A percentile compares a stretch with the other conserved stretches of the same genome.
phyloP scores from a whole-genome alignment of 2,329 filamentous ascomycete species.

The Pseudogymnoascus sp. region DNA sequence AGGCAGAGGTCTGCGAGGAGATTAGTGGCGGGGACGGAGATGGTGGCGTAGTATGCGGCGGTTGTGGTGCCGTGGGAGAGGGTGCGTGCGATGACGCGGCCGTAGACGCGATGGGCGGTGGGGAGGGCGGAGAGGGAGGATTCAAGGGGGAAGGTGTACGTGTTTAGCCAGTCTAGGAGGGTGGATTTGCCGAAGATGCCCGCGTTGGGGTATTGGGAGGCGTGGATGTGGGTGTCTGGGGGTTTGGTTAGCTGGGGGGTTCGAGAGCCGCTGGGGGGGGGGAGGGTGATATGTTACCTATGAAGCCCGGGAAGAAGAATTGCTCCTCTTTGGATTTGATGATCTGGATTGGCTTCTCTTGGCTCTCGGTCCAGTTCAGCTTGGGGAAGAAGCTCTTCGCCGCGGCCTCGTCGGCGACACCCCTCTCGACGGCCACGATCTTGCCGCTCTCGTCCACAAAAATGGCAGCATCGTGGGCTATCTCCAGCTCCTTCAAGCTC shows the following conservation, averaged over 20 bases:
- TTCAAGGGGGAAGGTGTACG: conserved; percentile 92
- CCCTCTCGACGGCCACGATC: conserved; percentile 31
- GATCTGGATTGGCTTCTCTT: neutral
- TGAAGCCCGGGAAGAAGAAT: conserved; percentile 80
- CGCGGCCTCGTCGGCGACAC: conserved; percentile 25
- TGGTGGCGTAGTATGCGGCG: conserved; percentile 89
- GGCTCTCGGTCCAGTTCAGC: conserved; percentile 22
- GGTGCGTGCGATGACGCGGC: conserved; percentile 67
- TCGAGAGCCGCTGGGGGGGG: neutral
- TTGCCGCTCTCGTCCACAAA: conserved; percentile 43
- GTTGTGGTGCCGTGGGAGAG: conserved; percentile 88
- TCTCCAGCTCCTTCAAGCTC: conserved; percentile 39
- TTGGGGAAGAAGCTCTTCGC: conserved; percentile 26
- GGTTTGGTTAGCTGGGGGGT: conserved; percentile 19
- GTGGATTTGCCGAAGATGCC: conserved; percentile 92
- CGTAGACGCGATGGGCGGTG: conserved; percentile 65
- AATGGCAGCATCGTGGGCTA: conserved; percentile 36
- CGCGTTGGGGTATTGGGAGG: conserved; percentile 86
- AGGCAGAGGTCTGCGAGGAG: conserved; percentile 78
- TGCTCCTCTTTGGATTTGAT: conserved; percentile 36
- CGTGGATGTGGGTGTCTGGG: conserved; percentile 88
- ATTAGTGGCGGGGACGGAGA: conserved; percentile 81
- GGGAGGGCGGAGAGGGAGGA: conserved; percentile 56
- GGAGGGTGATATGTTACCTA: conserved; percentile 43
- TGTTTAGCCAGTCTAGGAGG: conserved; percentile 85